phyloP scores from a whole-genome alignment of 2,329 filamentous ascomycete species.

The Venturia oleaginea region DNA sequence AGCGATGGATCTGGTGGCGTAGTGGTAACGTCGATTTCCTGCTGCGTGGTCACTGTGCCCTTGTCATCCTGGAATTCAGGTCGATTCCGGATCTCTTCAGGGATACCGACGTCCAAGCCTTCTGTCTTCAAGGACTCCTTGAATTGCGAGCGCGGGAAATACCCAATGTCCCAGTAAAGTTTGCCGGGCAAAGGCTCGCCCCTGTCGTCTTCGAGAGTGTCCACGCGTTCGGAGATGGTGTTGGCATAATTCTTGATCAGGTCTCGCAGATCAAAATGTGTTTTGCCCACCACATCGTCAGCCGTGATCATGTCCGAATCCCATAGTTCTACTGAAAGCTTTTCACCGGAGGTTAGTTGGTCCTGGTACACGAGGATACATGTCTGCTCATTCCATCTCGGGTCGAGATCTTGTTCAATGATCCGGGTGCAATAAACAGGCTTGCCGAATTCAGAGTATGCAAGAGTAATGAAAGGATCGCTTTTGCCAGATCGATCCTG shows the following conservation, averaged over 20 bases:
- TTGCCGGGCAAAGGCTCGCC: slow-evolving; percentile 61
- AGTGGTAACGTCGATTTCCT: slow-evolving; percentile 57
- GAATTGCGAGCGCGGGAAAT: slow-evolving; percentile 51
- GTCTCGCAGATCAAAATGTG: slow-evolving; percentile 58
- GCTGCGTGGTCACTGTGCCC: slow-evolving; percentile 56
- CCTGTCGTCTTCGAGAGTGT: slow-evolving; percentile 52
- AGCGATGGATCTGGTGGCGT: slow-evolving; percentile 54
- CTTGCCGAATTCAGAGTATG: slow-evolving; percentile 71
- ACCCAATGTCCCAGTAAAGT: slow-evolving; percentile 61
- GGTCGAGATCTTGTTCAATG: slow-evolving; percentile 55
- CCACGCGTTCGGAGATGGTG: slow-evolving; percentile 52
- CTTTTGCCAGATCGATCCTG: slow-evolving; percentile 58
- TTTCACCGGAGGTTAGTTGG: slow-evolving; percentile 63
- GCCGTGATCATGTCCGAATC: slow-evolving; percentile 64
- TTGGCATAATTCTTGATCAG: slow-evolving; percentile 46
- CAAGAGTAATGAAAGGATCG: slow-evolving; percentile 62
- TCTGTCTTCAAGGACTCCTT: slow-evolving; percentile 45
- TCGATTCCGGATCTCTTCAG: slow-evolving; percentile 52
- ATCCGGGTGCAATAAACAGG: slow-evolving; percentile 58
- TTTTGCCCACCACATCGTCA: slow-evolving; percentile 66
- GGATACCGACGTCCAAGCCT: slow-evolving; percentile 39
- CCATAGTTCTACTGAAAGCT: slow-evolving; percentile 62
- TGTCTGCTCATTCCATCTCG: slow-evolving; percentile 61
- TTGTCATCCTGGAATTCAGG: slow-evolving; percentile 53
- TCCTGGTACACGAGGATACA: slow-evolving; percentile 61